Base-by-base conservation (phyloP, 2,329 filamentous ascomycete genomes). In the Coleophoma cylindrospora region DNA sequence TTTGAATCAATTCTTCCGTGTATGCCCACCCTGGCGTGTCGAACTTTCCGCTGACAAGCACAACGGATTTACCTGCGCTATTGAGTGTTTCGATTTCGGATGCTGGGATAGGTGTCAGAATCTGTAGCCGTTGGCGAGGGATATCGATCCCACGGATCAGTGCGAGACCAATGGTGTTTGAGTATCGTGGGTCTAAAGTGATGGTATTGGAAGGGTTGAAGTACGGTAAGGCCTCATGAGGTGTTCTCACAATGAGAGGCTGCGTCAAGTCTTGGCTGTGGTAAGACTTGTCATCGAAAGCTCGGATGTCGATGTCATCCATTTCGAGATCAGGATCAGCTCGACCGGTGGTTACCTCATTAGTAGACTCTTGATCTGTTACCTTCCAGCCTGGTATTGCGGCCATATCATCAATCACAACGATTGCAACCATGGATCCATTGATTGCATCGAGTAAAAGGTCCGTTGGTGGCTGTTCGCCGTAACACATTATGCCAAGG, bases 21-120 rank as follows among this genome's bases (percentile, higher is more conserved):
- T 86, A 87, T 1, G 83, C 82, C 84, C 85, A 89, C 3, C 74
- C 81, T 0, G 86, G 84, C 2, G 79, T 69, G 59, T 89, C 86
- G 49, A 87, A 80, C 56, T 79, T 84, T 2, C 86, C 86, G 48
- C 83, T 77, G 1, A 89, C 76, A 3, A 90, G 71, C 3, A 88
- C 77, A 14, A 88, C 68, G 14, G 74, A 68, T 33, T 73, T 69
- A 0, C 75, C 75, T 27, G 66, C 64, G 8, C 66, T 60, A 40
- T 63, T 68, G 15, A 74, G 61, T 10, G 68, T 61, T 36, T 69
- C 64, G 14, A 82, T 70, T 3, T 65, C 59, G 3, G 66, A 58
- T 0, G 64, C 47, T 0, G 71, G 50, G 7, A 84, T 70, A 0
- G 87, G 86, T 0, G 84, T 86, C 2, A 91, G 62, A 1, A 92